A percentile compares a stretch with the other conserved stretches of the same genome.
phyloP scores from a whole-genome alignment of 331 rosid species.

The Pyrus hybrid region DNA sequence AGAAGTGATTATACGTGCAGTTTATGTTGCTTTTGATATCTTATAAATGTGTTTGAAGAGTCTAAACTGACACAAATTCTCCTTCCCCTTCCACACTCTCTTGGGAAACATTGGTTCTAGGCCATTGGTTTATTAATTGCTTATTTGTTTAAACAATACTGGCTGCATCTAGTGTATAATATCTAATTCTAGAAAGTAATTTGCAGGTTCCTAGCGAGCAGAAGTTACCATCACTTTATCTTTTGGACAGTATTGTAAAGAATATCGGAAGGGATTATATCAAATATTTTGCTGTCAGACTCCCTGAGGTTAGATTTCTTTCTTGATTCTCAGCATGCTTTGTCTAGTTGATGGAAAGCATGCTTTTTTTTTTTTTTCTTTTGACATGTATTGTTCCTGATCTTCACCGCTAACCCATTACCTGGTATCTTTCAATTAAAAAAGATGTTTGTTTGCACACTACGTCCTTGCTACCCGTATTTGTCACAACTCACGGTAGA shows the following conservation, averaged over 20 bases:
- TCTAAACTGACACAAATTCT: not conserved
- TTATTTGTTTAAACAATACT: slow-evolving; percentile 8
- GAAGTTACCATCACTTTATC: slow-evolving; percentile 98
- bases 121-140: not conserved
- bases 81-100: not conserved
- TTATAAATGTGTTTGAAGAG: not conserved
- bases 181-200: slow-evolving; percentile 20
- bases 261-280: slow-evolving; percentile 93
- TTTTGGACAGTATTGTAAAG: slow-evolving; percentile 97
- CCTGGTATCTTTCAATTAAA: slow-evolving; percentile 11
- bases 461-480: not conserved
- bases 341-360: not conserved
- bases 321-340: not conserved
- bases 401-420: slow-evolving; percentile 7
- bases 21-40: not conserved
- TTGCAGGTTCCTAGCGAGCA: slow-evolving; percentile 95
- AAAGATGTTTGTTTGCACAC: not conserved
- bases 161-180: not conserved
- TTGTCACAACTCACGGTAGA: not conserved
- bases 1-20: slow-evolving; percentile 2
- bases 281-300: slow-evolving; percentile 65
- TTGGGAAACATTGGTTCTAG: slow-evolving; percentile 5
- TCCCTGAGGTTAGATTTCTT: slow-evolving; percentile 85
- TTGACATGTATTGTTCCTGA: not conserved
- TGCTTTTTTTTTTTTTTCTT: not conserved